Base-by-base conservation (phyloP, 1,284 basidiomycete genomes). In the Puccinia triticina region DNA sequence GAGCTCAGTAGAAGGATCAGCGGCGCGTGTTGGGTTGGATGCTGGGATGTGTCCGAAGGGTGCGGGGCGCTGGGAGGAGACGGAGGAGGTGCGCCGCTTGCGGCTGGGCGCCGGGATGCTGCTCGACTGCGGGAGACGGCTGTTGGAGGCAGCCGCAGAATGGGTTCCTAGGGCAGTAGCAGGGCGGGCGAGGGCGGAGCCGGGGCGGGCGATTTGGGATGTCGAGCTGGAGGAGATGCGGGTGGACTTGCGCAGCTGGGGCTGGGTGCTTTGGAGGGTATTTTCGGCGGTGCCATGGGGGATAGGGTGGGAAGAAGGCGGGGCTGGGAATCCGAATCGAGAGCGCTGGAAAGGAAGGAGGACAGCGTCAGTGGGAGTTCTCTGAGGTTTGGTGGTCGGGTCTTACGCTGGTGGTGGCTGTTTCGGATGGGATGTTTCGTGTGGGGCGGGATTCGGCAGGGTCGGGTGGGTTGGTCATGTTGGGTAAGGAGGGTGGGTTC, bases 81-180 rank as follows among this genome's bases (percentile, higher is more conserved):
- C 43, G n/a, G 71, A 73, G 32, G 71, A 73, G 29, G 43, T 73
- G 29, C 71, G 71, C n/a, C 71, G 71, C 48, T 73, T 73, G 71
- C 48, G 71, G 34, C 29, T 50, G 48, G 71, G 48, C 1, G 71
- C n/a, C 43, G 37, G 66, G 34, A 69, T 69, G 21, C 2, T 73
- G 16, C 26, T 73, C 7, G 46, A 50, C 53, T 73, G 71, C 14
- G 43, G 71, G 26, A 53, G 46, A 53, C 71, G 71, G 29, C 43
- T 50, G 43, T 34, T 48, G 48, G 71, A 16, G 66, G 43, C n/a
- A n/a, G 37, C 21, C 0, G 16, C 23, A 4, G 71, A 73, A 32
- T 48, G 71, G 48, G 71, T 73, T 26, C 71, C 71, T 53, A 73
- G 71, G 23, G 71, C 71, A 46, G 46, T 73, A 48, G 71, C 71